Evolutionary conservation across 768 basidiomycete genomes (phyloP), one percentile per base, ranked within the genome.

Genomic region (Hericium alpestre): DNA sequence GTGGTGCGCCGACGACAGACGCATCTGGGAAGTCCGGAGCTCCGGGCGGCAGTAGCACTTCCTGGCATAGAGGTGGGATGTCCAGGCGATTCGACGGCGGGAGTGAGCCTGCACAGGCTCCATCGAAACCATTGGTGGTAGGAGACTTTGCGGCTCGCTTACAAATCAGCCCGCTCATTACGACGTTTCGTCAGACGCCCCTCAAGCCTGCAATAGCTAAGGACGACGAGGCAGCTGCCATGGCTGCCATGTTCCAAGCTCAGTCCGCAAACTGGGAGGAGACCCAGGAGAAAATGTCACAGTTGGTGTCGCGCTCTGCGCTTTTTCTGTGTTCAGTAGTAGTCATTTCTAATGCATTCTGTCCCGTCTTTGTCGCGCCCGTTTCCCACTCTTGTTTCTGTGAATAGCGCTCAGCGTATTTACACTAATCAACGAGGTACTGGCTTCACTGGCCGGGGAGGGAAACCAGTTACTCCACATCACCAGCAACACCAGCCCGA

Each of bases 241-340:
- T 99, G 79, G 88, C 87, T n/a, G 94, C 94, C 64, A 96, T 99
- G 90, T 94, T 98, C 71, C 87, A 90, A 71, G 89, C 89, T 59
- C 90, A 93, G 72, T 84, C 85, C 41, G 85, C 90, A 61, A 90
- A 93, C 72, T 99, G 95, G 96, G 89, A 96, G 76, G 90, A 94
- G 80, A 87, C 93, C 67, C 93, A 97, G 76, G 93, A 97, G 79
- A 93, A 95, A 80, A 97, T 99, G 94, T 88, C 93, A 69, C 86
- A 92, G 96, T 99, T 78, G 78, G 94, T 93, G 76, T 82, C 74
- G 75, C 77, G 79, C 69, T 70, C 65, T 65, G 67, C 69, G 69
- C 74, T 76, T 74, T 71, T 78, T 74, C 76, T 79, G 72, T 80
- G 70, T 66, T 72, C 71, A 74, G 79, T 86, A 84, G 82, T 86